Evolutionary conservation across 148 eudicot species (phyloP).

Genomic region (Chenopodium formosanum): DNA sequence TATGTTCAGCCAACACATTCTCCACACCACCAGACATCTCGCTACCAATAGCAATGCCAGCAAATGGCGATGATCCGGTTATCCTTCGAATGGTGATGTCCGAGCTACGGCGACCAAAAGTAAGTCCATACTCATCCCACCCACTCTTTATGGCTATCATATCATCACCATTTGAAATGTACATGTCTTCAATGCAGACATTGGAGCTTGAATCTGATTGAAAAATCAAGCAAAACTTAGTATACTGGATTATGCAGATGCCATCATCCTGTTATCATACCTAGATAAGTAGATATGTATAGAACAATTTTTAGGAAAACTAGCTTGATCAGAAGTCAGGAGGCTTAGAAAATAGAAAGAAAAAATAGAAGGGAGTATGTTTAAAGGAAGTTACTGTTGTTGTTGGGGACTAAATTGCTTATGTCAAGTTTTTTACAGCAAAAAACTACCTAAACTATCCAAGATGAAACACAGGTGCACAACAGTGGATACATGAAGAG

Average conservation of each 20-base stretch:
- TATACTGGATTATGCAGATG: background rate
- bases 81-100: constrained; percentile 71
- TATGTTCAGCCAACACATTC: constrained; percentile 65
- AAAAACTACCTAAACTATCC: background rate
- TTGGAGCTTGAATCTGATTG: constrained; percentile 79
- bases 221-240: constrained; percentile 1
- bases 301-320: background rate
- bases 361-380: background rate
- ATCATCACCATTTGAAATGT: constrained; percentile 90
- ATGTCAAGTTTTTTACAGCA: background rate
- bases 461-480: background rate
- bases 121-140: constrained; percentile 93
- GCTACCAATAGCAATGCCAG: constrained; percentile 88
- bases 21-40: constrained; percentile 85
- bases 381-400: background rate
- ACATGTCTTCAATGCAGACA: constrained; percentile 92
- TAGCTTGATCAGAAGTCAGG: background rate
- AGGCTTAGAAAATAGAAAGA: background rate
- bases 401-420: background rate
- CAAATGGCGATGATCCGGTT: constrained; percentile 81
- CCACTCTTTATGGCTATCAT: constrained; percentile 88
- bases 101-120: constrained; percentile 67
- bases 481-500: constrained; percentile 1
- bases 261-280: background rate
- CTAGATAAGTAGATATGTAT: background rate